Evolutionary conservation across 2,329 filamentous ascomycete genomes (phyloP), one percentile per base, ranked within the genome.

Genomic region (Leptoxyphium fumago): DNA sequence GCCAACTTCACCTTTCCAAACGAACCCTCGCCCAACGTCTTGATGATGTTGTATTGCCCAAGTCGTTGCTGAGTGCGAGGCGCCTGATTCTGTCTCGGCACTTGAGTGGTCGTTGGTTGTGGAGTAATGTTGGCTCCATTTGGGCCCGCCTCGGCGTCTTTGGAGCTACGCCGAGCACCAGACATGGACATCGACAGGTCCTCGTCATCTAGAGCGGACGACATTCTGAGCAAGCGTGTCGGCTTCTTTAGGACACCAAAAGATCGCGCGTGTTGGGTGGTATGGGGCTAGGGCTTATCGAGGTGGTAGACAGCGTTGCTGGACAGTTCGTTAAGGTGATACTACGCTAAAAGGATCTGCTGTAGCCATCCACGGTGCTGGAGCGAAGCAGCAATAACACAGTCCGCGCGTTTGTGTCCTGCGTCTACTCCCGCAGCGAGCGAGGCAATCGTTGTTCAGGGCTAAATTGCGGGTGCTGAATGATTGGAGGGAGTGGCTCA

Each of bases 1-100:
- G 91, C 91, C 55, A 98, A 77, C 72, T 96, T 96, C 62, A 98
- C 91, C 69, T 98, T 98, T 56, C 91, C 91, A 63, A 98, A 98
- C 2, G 88, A 95, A 40, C 91, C 91, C 67, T 98, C 91, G 45
- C 91, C 91, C 11, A 98, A 74, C 13, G 89, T 95, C 62, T 80
- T 82, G 54, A 94, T 73, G 45, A 95, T 81, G 56, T 83, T 84
- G 70, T 98, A 98, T 64, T 88, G 84, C 52, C 87, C 87, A 58
- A 96, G 79, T 52, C 89, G 80, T 69, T 51, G 49, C 18, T 43
- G 15, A 26, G 48, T 47, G 45, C 48, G 42, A 29, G 40, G 42
- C 45, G 45, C 47, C 48, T 17, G 69, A 61, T 69, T 65, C 50
- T 52, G 60, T 52, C 44, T 57, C 46, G 44, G 52, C 41, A 48